Conservation (phyloP, 139 green algal genomes). For the Chlorella vulgaris region DNA sequence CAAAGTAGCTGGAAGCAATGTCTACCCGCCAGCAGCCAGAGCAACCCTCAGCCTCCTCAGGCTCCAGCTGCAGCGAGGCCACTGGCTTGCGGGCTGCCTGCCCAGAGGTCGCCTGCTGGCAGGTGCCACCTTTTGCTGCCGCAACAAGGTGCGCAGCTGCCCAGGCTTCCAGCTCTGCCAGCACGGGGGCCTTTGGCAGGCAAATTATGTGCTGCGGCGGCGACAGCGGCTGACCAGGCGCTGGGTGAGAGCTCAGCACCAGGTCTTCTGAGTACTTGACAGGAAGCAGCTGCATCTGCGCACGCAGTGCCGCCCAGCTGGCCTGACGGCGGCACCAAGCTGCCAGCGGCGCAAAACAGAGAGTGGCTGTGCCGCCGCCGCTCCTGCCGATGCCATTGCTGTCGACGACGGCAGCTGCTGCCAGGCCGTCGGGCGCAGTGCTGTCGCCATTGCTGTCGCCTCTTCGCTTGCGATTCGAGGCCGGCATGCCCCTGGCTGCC, state of each 20-base stretch:
- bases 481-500: not conserved
- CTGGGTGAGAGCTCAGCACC: not conserved
- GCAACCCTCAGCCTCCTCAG: not conserved
- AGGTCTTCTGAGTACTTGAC: conserved; percentile 16
- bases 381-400: not conserved
- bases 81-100: not conserved
- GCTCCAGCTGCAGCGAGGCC: not conserved
- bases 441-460: no score
- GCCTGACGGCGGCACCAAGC: conserved; percentile 24
- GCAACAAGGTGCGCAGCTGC: not conserved
- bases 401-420: not conserved
- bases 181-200: conserved; percentile 12
- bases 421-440: not conserved
- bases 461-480: no score
- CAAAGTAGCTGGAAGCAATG: conserved; percentile 14
- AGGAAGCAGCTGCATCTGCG: conserved; percentile 17
- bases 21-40: conserved; percentile 8
- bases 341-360: not conserved
- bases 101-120: not conserved
- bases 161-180: conserved; percentile 11
- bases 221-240: not conserved
- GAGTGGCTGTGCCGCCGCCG: not conserved
- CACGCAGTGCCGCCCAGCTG: conserved; percentile 9
- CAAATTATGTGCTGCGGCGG: not conserved
- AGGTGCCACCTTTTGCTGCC: not conserved